Evolutionary conservation across 805 yeast species (phyloP), one percentile per base, ranked within the genome.

Genomic region (Alloascoidea africana): DNA sequence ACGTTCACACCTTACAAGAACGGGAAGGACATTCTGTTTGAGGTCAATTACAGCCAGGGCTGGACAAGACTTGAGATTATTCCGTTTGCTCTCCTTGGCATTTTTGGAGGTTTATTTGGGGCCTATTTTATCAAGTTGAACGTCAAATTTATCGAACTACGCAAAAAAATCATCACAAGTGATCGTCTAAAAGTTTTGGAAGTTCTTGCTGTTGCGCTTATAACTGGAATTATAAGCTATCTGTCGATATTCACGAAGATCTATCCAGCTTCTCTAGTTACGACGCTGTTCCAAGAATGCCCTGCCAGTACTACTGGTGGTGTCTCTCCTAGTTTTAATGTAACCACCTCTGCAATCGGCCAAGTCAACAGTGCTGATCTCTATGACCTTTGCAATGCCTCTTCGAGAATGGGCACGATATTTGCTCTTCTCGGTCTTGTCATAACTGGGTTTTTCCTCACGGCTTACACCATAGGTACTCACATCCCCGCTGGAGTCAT

Each of bases 401-500:
- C 8, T 8, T 23, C 30, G 8, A 23, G n/a, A n/a, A 23, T 8
- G n/a, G 34, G 1, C 32, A 27, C 14, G 43, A 3, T 30, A 46
- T 14, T 27, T 51, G 15, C n/a, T 41, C 4, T 32, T 42, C 2
- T 49, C 49, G 15, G 52, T 45, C 50, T 70, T 6, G 52, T 62
- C 1, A 33, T 67, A 1, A 65, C 68, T 38, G 85, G 81, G 1
- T 65, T 75, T 37, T 39, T 76, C 0, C 58, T 81, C n/a, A 61
- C 84, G 0, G 66, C 83, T 0, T 76, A 77, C 45, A 64, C 89
- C 0, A 80, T 72, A 53, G 86, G 93, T 1, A 62, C 76, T 2
- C 62, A 67, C 17, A 60, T 85, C 11, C 98, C 98, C 0, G 94
- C 96, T n/a, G 98, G 98, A 13, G 84, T 89, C 4, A 80, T 91